These are phyloP conservation scores for Chlorokybus atmophyticus DNA, from an alignment of 139 green algal species.

Conservation along the genomic window DNA sequence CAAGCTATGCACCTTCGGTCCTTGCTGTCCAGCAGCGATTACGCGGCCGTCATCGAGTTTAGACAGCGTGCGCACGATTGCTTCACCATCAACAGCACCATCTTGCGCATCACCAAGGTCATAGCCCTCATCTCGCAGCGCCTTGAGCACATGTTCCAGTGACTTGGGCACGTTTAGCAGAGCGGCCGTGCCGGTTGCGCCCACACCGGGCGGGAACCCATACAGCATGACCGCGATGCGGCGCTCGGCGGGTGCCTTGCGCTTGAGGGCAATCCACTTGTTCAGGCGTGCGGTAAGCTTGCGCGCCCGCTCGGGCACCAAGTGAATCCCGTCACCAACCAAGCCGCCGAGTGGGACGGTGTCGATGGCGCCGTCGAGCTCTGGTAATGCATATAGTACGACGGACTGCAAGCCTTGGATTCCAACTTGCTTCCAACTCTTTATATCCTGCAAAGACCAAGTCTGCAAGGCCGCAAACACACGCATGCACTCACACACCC, in stretches of 20 bases:
- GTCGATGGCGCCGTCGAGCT: constrained; percentile 94
- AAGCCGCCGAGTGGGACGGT: constrained; percentile 76
- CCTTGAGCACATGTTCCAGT: constrained; percentile 48
- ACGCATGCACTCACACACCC: too few species aligned
- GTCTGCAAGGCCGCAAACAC: too few species aligned
- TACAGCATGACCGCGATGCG: constrained; percentile 50
- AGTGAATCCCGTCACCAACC: constrained; percentile 82
- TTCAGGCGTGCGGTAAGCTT: constrained; percentile 46
- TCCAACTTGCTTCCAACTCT: constrained; percentile 47
- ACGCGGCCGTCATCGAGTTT: neutral
- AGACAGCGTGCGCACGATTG: constrained; percentile 7
- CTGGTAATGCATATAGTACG: constrained; percentile 88
- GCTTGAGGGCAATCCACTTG: constrained; percentile 53
- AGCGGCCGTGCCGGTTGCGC: constrained; percentile 82
- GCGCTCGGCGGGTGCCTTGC: constrained; percentile 12
- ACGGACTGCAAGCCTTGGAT: constrained; percentile 75
- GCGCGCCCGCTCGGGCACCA: constrained; percentile 40
- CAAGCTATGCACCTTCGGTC: too few species aligned
- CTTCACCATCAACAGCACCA: constrained; percentile 7
- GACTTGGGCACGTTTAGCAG: constrained; percentile 91
- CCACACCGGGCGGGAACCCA: constrained; percentile 92
- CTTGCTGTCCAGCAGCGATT: neutral
- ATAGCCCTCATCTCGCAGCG: constrained; percentile 37
- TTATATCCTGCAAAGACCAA: constrained; percentile 61
- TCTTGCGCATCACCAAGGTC: constrained; percentile 12